Evolutionary conservation across 169 alveolate species (phyloP), one percentile per base, ranked within the genome.

Genomic region (Cytauxzoon felis): DNA sequence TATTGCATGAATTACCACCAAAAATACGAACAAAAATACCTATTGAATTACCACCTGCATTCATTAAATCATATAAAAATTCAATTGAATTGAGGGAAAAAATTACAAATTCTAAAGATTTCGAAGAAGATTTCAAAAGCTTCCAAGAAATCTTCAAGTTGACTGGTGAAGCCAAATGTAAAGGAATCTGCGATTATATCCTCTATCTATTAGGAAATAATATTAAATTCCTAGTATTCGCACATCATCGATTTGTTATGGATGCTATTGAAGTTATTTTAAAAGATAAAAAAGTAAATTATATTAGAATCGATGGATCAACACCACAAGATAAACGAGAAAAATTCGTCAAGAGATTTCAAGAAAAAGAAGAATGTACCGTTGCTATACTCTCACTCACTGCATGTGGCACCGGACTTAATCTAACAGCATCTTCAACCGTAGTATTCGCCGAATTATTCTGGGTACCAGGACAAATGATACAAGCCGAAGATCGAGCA

Each of bases 401-500:
- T 6, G 99, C 99, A 2, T 94, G 98, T 67, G 96, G 98, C 0
- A 82, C 86, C 32, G 99, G 99, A 30, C 81, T 95, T 53, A 95
- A 95, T 53, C 81, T 95, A 41, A 95, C 99, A 18, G 94, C 96
- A 33, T 98, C 98, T 1, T 93, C 96, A 26, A 93, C 98, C 36
- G 98, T 95, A n/a, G 96, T 96, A 34, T 95, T 96, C 76, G 98
- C 98, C 18, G 99, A 97, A 81, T 73, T 96, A 70, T 89, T 89
- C 70, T 97, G 99, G 98, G 97, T 97, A 13, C 99, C 99, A 9
- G 98, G 98, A 2, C 87, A 88, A 49, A 92, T 96, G 93, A 78
- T 90, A 16, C 96, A 97, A 87, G 99, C 99, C 8, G 99, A 97
- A 82, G 99, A 94, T 82, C 80, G 99, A 24, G 98, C 95, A 26